Evolutionary conservation across 176 grass and related monocot genomes (phyloP).

Genomic region (Aegilops speltoides): DNA sequence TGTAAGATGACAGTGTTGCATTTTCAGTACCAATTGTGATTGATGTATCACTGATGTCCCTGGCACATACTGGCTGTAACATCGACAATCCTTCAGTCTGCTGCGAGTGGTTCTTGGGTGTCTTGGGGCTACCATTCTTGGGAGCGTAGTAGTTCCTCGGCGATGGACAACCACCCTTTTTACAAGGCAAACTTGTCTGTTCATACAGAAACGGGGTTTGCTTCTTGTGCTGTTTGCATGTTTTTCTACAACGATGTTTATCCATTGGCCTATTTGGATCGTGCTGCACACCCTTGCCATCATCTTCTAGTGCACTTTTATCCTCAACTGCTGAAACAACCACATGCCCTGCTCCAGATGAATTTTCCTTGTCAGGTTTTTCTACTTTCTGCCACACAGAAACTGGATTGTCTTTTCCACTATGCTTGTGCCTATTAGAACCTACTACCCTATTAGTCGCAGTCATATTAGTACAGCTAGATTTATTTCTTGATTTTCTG

Average conservation of each 20-base stretch:
- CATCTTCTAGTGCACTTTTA: conserved; percentile 20
- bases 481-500: conserved; percentile 26
- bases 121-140: conserved; percentile 29
- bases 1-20: conserved; percentile 18
- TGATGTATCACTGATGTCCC: conserved; percentile 12
- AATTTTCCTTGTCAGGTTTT: conserved; percentile 25
- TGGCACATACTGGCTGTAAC: conserved; percentile 21
- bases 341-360: conserved; percentile 22
- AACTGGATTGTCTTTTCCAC: conserved; percentile 37
- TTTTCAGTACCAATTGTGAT: neutral
- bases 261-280: conserved; percentile 5
- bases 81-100: conserved; percentile 20
- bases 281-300: conserved; percentile 23
- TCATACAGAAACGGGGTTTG: conserved; percentile 21
- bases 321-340: conserved; percentile 16
- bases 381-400: conserved; percentile 60
- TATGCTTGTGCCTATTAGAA: conserved; percentile 25
- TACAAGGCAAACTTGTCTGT: conserved; percentile 25
- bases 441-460: conserved; percentile 23
- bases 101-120: conserved; percentile 19
- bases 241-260: conserved; percentile 32
- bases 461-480: conserved; percentile 20
- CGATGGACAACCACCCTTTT: conserved; percentile 29
- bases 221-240: conserved; percentile 35
- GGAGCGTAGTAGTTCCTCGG: conserved; percentile 29